Evolutionary conservation across 1,139 yeast genomes (phyloP), one percentile per base, ranked within the genome.

Genomic region (Scheffersomyces titani): DNA sequence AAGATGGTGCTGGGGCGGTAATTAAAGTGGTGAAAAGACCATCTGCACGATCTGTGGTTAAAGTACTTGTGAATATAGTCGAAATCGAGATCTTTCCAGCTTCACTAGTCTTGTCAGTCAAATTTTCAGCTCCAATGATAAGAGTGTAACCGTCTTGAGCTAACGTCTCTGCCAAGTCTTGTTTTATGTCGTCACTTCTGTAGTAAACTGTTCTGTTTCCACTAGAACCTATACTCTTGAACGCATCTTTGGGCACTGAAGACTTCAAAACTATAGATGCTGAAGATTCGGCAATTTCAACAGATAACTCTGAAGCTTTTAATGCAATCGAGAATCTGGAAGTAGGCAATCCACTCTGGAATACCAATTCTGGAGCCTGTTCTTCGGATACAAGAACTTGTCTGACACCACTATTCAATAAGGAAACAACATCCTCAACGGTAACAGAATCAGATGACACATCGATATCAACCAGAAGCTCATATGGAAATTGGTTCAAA

Each of bases 1-100:
- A 68, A 18, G 78, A 63, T 3, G 83, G 82, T 0, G 81, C 78
- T 13, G 80, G 76, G 54, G 93, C 91, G 22, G 92, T 89, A 52
- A 94, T 96, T 56, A 94, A 77, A 1, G 99, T 91, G 16, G 98
- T 84, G 75, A 76, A 93, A 51, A 94, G 82, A 0, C 93, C 94
- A 70, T 94, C 99, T 6, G 83, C 77, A 67, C 99, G 87, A 71
- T 94, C 99, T 2, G 97, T 89, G 40, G 80, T 80, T 61, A 92
- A 76, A 1, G 86, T 76, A 19, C 84, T 73, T n/a, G 84, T 70
- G 57, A 91, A 75, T 40, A 86, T 68, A 22, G 82, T 78, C 5
- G 86, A 81, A 48, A 89, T 70, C 6, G 86, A 78, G 47, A 84
- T 68, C 60, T 76, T 73, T 13, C 63, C 65, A 30, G 54, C 57